A percentile compares a stretch with the other conserved stretches of the same genome.
Conservation (phyloP, 179 eudicot genomes). For the Gypsophila paniculata region DNA sequence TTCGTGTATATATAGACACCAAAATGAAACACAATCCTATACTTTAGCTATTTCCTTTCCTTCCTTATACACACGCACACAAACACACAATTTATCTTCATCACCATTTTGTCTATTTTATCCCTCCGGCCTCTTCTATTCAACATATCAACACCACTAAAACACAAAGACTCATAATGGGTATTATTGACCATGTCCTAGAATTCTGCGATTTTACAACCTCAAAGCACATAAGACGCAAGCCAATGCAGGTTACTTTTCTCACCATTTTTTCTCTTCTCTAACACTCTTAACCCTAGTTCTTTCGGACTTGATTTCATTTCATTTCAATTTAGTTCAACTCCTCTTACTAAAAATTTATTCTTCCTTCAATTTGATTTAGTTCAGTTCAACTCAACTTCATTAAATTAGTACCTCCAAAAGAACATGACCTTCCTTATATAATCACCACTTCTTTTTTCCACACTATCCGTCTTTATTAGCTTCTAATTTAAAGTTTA, state of each 20-base stretch:
- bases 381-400: too few relatives aligned
- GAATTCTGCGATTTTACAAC: slow-evolving; percentile 29
- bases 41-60: background rate
- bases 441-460: too few relatives aligned
- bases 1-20: background rate
- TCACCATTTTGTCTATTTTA: too few relatives aligned
- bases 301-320: too few relatives aligned
- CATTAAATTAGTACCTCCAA: too few relatives aligned
- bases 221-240: slow-evolving; percentile 25
- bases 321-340: too few relatives aligned
- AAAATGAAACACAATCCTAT: background rate
- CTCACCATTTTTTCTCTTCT: background rate
- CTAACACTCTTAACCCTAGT: too few relatives aligned
- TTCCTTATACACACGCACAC: background rate
- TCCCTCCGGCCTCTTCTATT: background rate
- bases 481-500: background rate
- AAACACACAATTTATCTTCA: too few relatives aligned
- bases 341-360: too few relatives aligned
- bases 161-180: slow-evolving; percentile 23
- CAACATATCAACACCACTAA: background rate
- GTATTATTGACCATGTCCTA: slow-evolving; percentile 34
- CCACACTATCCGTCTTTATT: background rate
- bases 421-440: too few relatives aligned
- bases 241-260: slow-evolving; percentile 31
- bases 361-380: too few relatives aligned